Conservation (phyloP, 805 yeast species). For the Cyberlindnera euphorbiiphila region DNA sequence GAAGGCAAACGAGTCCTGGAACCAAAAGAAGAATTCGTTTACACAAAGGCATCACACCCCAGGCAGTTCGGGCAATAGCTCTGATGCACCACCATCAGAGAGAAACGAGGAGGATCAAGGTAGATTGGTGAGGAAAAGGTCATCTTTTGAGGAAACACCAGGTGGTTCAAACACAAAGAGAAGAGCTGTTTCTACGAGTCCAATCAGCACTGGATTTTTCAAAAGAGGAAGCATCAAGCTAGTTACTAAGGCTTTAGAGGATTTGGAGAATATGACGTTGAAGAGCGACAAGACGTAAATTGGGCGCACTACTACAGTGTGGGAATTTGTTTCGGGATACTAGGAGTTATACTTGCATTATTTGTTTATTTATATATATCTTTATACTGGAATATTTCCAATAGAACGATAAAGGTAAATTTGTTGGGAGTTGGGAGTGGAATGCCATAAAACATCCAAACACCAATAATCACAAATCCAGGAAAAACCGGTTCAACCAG, state of each 20-base stretch:
- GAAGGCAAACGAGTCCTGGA: constrained; percentile 29
- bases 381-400: too few relatives aligned
- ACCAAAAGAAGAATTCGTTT: constrained; percentile 18
- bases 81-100: constrained; percentile 2
- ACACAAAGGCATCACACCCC: constrained; percentile 1
- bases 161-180: constrained; percentile 19
- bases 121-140: constrained; percentile 20
- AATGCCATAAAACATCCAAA: constrained; percentile 11
- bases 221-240: constrained; percentile 22
- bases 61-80: neutral
- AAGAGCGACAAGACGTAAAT: constrained; percentile 2
- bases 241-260: constrained; percentile 23
- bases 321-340: neutral
- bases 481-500: neutral
- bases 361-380: too few relatives aligned
- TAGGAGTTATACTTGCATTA: too few relatives aligned
- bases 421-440: too few relatives aligned
- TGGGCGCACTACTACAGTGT: neutral
- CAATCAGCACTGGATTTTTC: constrained; percentile 19
- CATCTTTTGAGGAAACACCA: constrained; percentile 23
- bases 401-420: too few relatives aligned
- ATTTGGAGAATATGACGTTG: constrained; percentile 26
- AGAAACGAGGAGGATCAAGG: constrained; percentile 12
- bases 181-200: constrained; percentile 29
- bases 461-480: too few relatives aligned